Evolutionary conservation across 2,329 filamentous ascomycete species (phyloP), one percentile per base, ranked within the genome.

Genomic region (Cladosporium sp.): DNA sequence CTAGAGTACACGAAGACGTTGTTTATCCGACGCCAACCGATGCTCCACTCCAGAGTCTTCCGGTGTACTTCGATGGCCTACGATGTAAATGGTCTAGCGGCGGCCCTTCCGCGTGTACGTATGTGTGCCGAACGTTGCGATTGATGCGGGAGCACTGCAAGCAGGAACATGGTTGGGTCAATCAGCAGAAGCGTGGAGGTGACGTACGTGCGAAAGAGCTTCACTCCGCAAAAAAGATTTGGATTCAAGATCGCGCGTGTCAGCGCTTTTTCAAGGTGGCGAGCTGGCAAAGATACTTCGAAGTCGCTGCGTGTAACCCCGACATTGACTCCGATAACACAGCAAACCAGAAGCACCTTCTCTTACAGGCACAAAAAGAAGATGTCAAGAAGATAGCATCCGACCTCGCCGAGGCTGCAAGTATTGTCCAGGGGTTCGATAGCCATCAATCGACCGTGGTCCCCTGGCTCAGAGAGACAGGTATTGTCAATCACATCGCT

Each of bases 381-480:
- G 51, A 59, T 12, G 20, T 52, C 2, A 38, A 47, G 25, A 50
- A 54, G 51, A 20, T 42, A n/a, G 37, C 15, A 52, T 34, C 14
- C n/a, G 51, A 60, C 51, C 40, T 52, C 17, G 15, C 39, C 5
- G 51, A 59, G 25, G 51, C 22, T 11, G 25, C 25, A 20, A 60
- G 60, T 37, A 34, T 30, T 11, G 51, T 61, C 3, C 19, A 59
- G n/a, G 57, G 57, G 3, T 61, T 61, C 20, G 57, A 57, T 19
- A 45, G 30, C 22, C 43, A 61, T 57, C 42, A 37, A 42, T 59
- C 51, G 25, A 34, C 57, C 19, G 43, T 61, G n/a, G 57, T 61
- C 6, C 60, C 57, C 15, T 61, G 43, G 60, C 47, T 61, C 8
- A 56, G 52, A 50, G 47, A 51, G 28, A 61, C 45, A 25, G 60